Conservation (phyloP, 768 basidiomycete genomes). For the Boletus bicolor region DNA sequence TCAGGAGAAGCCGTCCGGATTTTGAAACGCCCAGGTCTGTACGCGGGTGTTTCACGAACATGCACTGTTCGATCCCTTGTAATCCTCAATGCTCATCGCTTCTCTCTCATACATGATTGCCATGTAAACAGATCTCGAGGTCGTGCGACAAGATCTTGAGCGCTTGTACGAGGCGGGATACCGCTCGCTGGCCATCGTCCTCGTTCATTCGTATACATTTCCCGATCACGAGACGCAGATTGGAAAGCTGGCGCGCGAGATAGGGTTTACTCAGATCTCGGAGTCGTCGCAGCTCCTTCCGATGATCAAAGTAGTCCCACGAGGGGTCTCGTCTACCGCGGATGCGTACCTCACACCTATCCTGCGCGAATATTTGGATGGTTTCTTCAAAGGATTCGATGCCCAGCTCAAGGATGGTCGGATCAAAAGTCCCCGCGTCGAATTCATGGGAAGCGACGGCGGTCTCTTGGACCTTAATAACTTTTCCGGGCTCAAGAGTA, state of each 20-base stretch:
- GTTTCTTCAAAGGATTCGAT: slow-evolving; percentile 90
- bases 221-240: slow-evolving; percentile 79
- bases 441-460: slow-evolving; percentile 96
- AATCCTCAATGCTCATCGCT: not conserved
- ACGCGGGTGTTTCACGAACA: not conserved
- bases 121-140: slow-evolving; percentile 43
- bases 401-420: slow-evolving; percentile 60
- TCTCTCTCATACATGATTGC: not conserved
- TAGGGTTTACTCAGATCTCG: slow-evolving; percentile 89
- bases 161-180: slow-evolving; percentile 75
- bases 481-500: slow-evolving; percentile 92
- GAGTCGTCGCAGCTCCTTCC: slow-evolving; percentile 84
- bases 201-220: slow-evolving; percentile 91
- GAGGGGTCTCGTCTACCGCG: slow-evolving; percentile 88
- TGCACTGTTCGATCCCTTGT: not conserved
- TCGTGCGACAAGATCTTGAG: slow-evolving; percentile 60
- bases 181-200: slow-evolving; percentile 82
- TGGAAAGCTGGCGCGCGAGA: slow-evolving; percentile 65
- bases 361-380: slow-evolving; percentile 77
- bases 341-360: slow-evolving; percentile 96
- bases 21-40: slow-evolving; percentile 61
- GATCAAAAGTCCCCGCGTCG: slow-evolving; percentile 66
- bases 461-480: slow-evolving; percentile 75
- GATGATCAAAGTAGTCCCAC: slow-evolving; percentile 94
- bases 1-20: slow-evolving; percentile 90